Evolutionary conservation across 345 rosid genomes (phyloP).

Genomic region (Microthlaspi erraticum): DNA sequence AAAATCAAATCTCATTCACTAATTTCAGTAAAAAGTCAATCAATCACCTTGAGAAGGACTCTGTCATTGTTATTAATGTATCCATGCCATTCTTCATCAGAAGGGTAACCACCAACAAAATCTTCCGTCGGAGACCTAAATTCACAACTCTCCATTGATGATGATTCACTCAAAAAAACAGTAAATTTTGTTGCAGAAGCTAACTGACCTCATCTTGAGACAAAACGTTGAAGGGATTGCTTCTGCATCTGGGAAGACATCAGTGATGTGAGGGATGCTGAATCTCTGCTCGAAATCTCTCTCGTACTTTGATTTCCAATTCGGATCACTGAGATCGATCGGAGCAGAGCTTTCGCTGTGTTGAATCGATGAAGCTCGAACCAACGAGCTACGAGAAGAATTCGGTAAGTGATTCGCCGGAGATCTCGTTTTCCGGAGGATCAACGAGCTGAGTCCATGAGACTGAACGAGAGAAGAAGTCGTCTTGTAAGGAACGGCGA

Average conservation of each 20-base stretch:
- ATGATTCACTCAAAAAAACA: neutral
- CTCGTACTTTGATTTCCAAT: slow-evolving; percentile 78
- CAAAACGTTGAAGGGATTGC: slow-evolving; percentile 88
- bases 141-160: neutral
- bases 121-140: slow-evolving; percentile 71
- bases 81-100: slow-evolving; percentile 97
- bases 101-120: slow-evolving; percentile 79
- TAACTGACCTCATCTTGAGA: slow-evolving; percentile 74
- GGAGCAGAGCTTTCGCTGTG: slow-evolving; percentile 2
- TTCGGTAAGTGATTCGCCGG: slow-evolving; percentile 12
- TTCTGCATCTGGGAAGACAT: slow-evolving; percentile 63
- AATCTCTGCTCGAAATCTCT: slow-evolving; percentile 74
- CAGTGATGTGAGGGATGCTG: slow-evolving; percentile 78
- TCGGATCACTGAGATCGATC: slow-evolving; percentile 75
- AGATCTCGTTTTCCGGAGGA: slow-evolving; percentile 41
- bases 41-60: slow-evolving; percentile 84
- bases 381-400: slow-evolving; percentile 21
- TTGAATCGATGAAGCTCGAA: slow-evolving; percentile 27
- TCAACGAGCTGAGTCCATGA: slow-evolving; percentile 41
- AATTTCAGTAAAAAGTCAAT: neutral
- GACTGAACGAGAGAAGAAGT: slow-evolving; percentile 10
- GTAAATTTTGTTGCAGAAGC: neutral
- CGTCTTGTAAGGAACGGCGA: slow-evolving; percentile 8
- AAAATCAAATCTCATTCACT: neutral
- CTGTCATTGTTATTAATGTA: slow-evolving; percentile 89